Evolutionary conservation across 2,329 filamentous ascomycete species (phyloP).

Genomic region (Ophiostoma novo-ulmi): DNA sequence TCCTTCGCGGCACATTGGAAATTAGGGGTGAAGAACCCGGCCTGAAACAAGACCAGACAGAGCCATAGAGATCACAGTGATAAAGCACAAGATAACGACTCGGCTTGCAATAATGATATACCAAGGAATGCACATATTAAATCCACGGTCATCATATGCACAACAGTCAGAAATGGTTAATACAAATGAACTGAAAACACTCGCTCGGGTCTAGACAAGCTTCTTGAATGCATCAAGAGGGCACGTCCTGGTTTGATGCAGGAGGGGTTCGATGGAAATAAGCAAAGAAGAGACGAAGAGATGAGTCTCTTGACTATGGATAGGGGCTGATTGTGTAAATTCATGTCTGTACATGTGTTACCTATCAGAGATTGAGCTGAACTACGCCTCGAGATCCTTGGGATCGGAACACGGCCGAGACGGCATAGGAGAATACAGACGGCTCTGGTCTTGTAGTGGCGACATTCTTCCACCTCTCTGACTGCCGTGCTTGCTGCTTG

Average conservation of each 20-base stretch:
- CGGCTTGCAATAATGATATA: not conserved
- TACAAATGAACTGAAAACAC: not conserved
- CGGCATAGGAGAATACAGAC: not conserved
- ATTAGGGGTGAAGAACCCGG: slow-evolving; percentile 17
- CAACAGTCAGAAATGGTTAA: not conserved
- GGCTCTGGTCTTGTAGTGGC: too few species aligned
- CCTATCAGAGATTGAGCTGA: not conserved
- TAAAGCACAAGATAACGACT: not conserved
- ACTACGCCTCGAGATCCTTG: not conserved
- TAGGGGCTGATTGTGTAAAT: not conserved
- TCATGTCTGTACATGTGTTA: not conserved
- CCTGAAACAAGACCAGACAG: slow-evolving; percentile 21
- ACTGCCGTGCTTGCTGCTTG: not conserved
- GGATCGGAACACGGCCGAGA: not conserved
- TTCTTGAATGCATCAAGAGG: slow-evolving; percentile 5
- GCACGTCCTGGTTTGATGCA: not conserved
- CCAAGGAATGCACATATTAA: slow-evolving; percentile 3
- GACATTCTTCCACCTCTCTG: too few species aligned
- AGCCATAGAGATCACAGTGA: slow-evolving; percentile 1
- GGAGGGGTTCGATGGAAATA: not conserved
- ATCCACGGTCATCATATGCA: slow-evolving; percentile 11
- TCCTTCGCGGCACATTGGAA: slow-evolving; percentile 17
- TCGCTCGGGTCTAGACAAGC: slow-evolving; percentile 3
- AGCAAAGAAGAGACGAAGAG: not conserved
- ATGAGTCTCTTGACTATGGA: not conserved